A percentile compares a stretch with the other conserved stretches of the same genome.
phyloP scores from a whole-genome alignment of 2,329 filamentous ascomycete genomes.

The Cytospora piceae region DNA sequence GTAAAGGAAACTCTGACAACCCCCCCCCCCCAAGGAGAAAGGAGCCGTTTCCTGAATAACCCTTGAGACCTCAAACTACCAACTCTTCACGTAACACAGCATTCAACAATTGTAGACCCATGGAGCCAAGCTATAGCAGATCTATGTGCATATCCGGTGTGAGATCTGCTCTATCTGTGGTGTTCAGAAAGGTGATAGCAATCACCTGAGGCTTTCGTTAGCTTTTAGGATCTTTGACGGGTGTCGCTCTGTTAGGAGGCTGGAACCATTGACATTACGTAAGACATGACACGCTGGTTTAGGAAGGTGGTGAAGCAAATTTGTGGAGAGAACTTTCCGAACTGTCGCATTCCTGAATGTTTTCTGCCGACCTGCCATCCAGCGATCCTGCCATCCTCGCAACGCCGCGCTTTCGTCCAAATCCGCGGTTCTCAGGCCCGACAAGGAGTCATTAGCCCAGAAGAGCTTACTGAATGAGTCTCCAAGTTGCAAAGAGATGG shows the following conservation, averaged over 20 bases:
- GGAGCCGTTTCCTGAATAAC: no score
- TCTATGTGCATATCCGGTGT: no score
- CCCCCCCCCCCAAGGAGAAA: no score
- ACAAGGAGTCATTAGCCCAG: not conserved
- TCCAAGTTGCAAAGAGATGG: slow-evolving; percentile 26
- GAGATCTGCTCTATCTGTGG: not conserved
- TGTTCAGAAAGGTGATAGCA: not conserved
- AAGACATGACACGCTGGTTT: not conserved
- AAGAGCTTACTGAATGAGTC: slow-evolving; percentile 26
- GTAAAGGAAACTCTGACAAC: no score
- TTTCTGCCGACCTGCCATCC: slow-evolving; percentile 24
- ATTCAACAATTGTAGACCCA: not conserved
- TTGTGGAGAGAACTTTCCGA: slow-evolving; percentile 15
- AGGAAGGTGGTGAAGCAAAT: slow-evolving; percentile 22
- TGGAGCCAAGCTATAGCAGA: not conserved
- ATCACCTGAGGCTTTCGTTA: not conserved
- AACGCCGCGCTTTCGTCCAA: slow-evolving; percentile 17
- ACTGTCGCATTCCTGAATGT: slow-evolving; percentile 25
- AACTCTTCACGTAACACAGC: not conserved
- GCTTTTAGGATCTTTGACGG: not conserved
- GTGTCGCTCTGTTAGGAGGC: not conserved
- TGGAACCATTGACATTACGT: not conserved
- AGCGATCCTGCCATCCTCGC: slow-evolving; percentile 20
- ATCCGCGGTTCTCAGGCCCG: not conserved
- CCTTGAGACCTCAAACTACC: no score